Evolutionary conservation across 257 asterid genomes (phyloP), one percentile per base, ranked within the genome.

Genomic region (Solanum chiquidenum): DNA sequence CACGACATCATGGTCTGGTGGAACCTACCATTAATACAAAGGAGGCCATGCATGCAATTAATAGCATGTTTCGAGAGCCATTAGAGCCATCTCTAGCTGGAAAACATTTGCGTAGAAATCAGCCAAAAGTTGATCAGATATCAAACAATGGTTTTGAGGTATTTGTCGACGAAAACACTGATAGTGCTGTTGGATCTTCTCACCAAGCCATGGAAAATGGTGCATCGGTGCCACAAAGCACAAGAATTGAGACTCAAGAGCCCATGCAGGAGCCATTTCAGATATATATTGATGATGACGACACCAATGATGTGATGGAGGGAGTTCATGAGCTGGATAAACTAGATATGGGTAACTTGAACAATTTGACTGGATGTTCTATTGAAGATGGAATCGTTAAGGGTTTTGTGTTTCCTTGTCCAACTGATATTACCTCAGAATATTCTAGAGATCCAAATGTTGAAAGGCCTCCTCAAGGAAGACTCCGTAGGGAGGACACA

Each of bases 1-100:
- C 96, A 88, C 91, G 97, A 8, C 99, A 96, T 95, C 98, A 95
- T 71, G 98, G 98, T 84, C 95, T 96, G 37, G 94, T 96, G 92
- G 99, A 96, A 87, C 98, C 98, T 72, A 96, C 98, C 37, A 84
- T 94, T 83, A 95, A 95, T 91, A 96, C 98, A 25, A 96, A 90
- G 92, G 98, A 94, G 90, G 98, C 98, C 85, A 95, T 95, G 93
- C 90, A 94, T 90, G 97, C 96, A 55, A 94, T 95, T 86, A 93
- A 95, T 89, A 90, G 90, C 93, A 96, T 96, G 99, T 96, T 95
- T 87, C 90, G 86, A 34, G 95, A 94, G 93, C 98, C 98, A 91
- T 74, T 95, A 79, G 98, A 93, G 87, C 94, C 96, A 90, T 90
- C 95, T 71, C 68, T 91, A 85, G 89, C 91, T 86, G 85, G 90